Conservation (phyloP, 2,329 filamentous ascomycete genomes). For the Neopestalotiopsis sp. region DNA sequence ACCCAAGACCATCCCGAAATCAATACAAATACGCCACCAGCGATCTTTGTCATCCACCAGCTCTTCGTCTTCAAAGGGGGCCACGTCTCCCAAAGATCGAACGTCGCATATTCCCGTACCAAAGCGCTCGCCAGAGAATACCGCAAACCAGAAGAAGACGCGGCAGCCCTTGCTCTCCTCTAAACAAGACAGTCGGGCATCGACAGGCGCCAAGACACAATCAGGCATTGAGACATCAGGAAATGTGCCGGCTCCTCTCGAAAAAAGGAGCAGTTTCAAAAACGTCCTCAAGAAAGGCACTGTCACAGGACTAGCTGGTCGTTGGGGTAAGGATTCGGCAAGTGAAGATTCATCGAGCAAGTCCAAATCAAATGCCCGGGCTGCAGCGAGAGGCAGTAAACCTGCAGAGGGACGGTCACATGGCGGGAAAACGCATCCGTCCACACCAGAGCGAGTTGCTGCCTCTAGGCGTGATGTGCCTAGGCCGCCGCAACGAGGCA, state of each 20-base stretch:
- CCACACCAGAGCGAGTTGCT: conserved; percentile 39
- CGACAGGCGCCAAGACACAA: not conserved
- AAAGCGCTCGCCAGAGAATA: conserved; percentile 36
- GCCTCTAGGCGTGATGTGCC: conserved; percentile 42
- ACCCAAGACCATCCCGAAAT: conserved; percentile 20
- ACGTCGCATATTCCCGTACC: conserved; percentile 29
- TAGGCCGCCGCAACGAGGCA: conserved; percentile 41
- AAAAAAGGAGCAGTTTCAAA: conserved; percentile 54
- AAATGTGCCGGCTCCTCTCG: conserved; percentile 28
- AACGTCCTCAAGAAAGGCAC: conserved; percentile 58
- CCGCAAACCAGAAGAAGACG: conserved; percentile 54
- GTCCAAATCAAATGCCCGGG: conserved; percentile 30
- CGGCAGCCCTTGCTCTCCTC: conserved; percentile 41
- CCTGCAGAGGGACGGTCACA: conserved; percentile 27
- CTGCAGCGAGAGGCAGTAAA: conserved; percentile 33
- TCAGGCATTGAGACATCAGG: conserved; percentile 29
- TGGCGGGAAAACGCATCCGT: conserved; percentile 28
- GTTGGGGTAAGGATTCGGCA: conserved; percentile 55
- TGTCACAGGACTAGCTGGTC: conserved; percentile 50
- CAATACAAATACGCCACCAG: conserved; percentile 11
- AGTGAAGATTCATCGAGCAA: conserved; percentile 32
- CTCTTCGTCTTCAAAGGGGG: conserved; percentile 18
- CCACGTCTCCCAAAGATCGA: conserved; percentile 28
- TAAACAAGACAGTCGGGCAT: conserved; percentile 28
- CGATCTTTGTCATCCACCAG: conserved; percentile 26